These are phyloP conservation scores for Chytriomyces sp. DNA, from an alignment of 192 early-diverging fungal genomes.

Conservation along the genomic window DNA sequence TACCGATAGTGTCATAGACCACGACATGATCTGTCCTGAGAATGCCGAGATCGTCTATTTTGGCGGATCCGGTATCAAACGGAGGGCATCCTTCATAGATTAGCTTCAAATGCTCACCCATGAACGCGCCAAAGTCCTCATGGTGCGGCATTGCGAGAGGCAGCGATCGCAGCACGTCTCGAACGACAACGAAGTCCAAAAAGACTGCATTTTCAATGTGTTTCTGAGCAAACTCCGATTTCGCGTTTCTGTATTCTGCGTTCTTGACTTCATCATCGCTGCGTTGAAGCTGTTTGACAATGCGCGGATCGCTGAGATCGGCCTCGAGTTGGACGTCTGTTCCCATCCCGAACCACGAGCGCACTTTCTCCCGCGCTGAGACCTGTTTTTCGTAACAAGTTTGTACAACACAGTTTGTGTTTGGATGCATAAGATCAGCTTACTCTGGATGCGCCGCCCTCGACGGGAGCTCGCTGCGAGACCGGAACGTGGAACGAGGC, in stretches of 20 bases:
- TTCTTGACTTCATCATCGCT: not conserved
- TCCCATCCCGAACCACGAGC: not conserved
- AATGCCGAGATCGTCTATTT: slow-evolving; percentile 73
- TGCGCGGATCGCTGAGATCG: not conserved
- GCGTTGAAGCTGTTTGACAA: not conserved
- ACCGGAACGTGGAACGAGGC: slow-evolving; percentile 16
- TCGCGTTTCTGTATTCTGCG: not conserved
- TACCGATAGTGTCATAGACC: slow-evolving; percentile 82
- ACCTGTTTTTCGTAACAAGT: not conserved
- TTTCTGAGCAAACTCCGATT: not conserved
- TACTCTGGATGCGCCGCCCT: not conserved
- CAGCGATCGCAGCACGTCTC: slow-evolving; percentile 19
- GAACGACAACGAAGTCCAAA: slow-evolving; percentile 8
- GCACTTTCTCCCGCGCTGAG: not conserved
- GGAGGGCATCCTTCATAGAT: not conserved
- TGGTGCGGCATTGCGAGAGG: slow-evolving; percentile 1
- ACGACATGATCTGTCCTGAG: slow-evolving; percentile 81
- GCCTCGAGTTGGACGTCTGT: not conserved
- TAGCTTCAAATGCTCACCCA: slow-evolving; percentile 22
- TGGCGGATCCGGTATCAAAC: not conserved
- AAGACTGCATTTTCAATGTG: slow-evolving; percentile 9
- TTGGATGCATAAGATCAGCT: not conserved
- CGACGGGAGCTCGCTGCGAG: not conserved
- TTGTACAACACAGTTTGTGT: not conserved
- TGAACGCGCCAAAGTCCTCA: slow-evolving; percentile 15